A percentile compares a stretch with the other conserved stretches of the same genome.
phyloP scores from a whole-genome alignment of 352 stramenopile species.

The Pythium brachiatum region DNA sequence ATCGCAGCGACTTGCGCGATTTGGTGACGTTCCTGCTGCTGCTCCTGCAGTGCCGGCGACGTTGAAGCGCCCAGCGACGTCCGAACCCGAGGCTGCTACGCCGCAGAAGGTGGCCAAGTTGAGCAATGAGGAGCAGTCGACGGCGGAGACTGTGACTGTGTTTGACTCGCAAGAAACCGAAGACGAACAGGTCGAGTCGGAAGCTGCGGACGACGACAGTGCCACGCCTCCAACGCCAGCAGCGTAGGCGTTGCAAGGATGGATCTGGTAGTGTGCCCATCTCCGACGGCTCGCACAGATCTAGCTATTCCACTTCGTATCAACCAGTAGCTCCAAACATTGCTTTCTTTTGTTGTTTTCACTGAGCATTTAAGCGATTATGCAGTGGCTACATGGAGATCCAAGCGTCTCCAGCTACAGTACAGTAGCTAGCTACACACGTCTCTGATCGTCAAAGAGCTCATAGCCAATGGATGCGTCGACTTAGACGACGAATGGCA shows the following conservation, averaged over 20 bases:
- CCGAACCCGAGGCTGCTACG: constrained; percentile 11
- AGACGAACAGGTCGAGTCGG: constrained; percentile 8
- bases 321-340: background rate
- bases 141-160: background rate
- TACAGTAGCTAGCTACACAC: too few relatives aligned
- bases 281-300: too few relatives aligned
- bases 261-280: too few relatives aligned
- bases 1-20: constrained; percentile 21
- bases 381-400: background rate
- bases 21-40: constrained; percentile 7
- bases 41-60: background rate
- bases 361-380: background rate
- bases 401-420: too few relatives aligned
- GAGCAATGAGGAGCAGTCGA: background rate
- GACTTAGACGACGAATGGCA: constrained; percentile 79
- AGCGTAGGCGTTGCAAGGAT: background rate
- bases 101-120: constrained; percentile 8
- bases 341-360: background rate
- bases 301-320: too few relatives aligned
- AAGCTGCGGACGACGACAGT: constrained; percentile 19
- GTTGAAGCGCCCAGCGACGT: constrained; percentile 20
- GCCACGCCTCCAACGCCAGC: background rate
- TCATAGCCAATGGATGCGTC: too few relatives aligned
- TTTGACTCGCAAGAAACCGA: constrained; percentile 3
- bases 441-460: too few relatives aligned